Conservation (phyloP, 352 stramenopile species). For the Phytophthora gonapodyides region DNA sequence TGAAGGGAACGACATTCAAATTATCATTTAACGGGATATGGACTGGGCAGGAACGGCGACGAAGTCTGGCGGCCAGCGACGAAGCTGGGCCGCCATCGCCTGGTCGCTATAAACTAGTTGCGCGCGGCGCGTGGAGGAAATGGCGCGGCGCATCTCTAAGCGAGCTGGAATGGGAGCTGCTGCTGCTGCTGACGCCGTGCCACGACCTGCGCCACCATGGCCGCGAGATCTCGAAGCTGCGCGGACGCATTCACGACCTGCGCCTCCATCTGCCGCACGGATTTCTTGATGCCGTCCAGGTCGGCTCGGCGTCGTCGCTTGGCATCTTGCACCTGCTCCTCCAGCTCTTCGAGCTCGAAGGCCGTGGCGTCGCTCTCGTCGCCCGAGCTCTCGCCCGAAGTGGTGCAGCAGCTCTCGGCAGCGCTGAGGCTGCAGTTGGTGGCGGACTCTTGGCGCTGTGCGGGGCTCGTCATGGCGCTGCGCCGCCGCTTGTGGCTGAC, state of each 20-base stretch:
- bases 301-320: conserved; percentile 46
- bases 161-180: background rate
- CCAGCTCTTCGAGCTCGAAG: conserved; percentile 11
- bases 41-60: conserved; percentile 20
- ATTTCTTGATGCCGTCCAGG: conserved; percentile 37
- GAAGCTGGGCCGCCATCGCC: conserved; percentile 8
- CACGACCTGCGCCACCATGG: conserved; percentile 46
- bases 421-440: background rate
- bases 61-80: background rate
- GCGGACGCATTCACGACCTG: conserved; percentile 50
- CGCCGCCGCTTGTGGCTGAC: conserved; percentile 39
- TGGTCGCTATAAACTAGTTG: conserved; percentile 35
- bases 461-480: conserved; percentile 3
- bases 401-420: conserved; percentile 27
- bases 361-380: conserved; percentile 30
- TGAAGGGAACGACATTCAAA: conserved; percentile 19
- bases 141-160: conserved; percentile 24
- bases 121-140: background rate
- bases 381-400: conserved; percentile 41
- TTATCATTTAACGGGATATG: conserved; percentile 25
- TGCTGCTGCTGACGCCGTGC: conserved; percentile 37
- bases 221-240: conserved; percentile 50
- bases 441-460: conserved; percentile 1
- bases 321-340: conserved; percentile 5
- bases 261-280: conserved; percentile 45